Evolutionary conservation across 768 basidiomycete genomes (phyloP).

Genomic region (Lactarius pseudohatsudake): DNA sequence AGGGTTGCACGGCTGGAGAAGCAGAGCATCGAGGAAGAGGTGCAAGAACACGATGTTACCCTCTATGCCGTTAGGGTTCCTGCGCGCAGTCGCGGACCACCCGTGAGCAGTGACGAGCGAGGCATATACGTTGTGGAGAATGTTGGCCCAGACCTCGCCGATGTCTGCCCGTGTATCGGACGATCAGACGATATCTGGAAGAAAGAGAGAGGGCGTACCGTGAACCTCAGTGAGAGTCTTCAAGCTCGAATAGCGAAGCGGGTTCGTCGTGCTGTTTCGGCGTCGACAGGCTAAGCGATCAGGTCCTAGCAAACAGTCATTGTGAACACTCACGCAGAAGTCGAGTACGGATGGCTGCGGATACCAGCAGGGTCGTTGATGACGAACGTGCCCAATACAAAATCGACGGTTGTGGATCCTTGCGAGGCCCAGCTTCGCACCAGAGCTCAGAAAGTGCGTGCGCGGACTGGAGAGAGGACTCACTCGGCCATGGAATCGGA

Average conservation of each 20-base stretch:
- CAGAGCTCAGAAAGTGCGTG: constrained; percentile 10
- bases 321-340: too few species aligned
- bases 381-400: constrained; percentile 31
- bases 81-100: constrained; percentile 39
- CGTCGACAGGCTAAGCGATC: too few species aligned
- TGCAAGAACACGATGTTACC: constrained; percentile 55
- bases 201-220: background rate
- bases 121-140: constrained; percentile 42
- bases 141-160: constrained; percentile 58
- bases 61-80: constrained; percentile 41
- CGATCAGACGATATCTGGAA: background rate
- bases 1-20: constrained; percentile 49
- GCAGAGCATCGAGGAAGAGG: constrained; percentile 51
- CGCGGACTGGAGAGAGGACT: background rate
- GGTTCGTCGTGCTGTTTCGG: too few species aligned
- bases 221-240: too few species aligned
- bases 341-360: too few species aligned
- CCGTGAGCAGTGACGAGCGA: constrained; percentile 35
- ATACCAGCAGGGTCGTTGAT: too few species aligned
- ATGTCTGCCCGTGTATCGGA: constrained; percentile 38
- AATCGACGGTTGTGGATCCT: constrained; percentile 39
- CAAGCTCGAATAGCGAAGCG: too few species aligned
- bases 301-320: too few species aligned
- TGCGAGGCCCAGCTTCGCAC: constrained; percentile 38
- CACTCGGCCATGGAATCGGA: constrained; percentile 44